A percentile compares a stretch with the other conserved stretches of the same genome.
Evolutionary conservation across 2,329 filamentous ascomycete species (phyloP).

Genomic region (Triangularia verruculosa): DNA sequence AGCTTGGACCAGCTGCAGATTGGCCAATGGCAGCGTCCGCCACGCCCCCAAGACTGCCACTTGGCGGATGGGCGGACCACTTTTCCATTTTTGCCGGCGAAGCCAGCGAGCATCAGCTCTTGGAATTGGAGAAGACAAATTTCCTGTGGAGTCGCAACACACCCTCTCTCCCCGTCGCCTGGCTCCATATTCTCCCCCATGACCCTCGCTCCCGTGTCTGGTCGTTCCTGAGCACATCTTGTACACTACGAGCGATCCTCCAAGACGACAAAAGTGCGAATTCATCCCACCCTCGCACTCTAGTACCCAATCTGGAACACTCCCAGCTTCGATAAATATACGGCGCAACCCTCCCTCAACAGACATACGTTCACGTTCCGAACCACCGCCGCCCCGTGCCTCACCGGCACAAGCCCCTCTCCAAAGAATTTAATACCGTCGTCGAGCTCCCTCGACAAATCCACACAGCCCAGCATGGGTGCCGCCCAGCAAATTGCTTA

Average conservation of each 20-base stretch:
- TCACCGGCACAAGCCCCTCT: constrained; percentile 11
- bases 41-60: background rate
- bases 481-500: constrained; percentile 57
- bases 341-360: background rate
- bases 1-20: constrained; percentile 2
- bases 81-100: constrained; percentile 5
- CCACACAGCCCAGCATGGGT: constrained; percentile 45
- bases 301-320: background rate
- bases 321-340: background rate
- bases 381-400: constrained; percentile 7
- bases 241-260: background rate
- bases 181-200: constrained; percentile 5
- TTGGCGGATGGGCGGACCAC: constrained; percentile 6
- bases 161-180: constrained; percentile 10
- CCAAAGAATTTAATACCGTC: background rate
- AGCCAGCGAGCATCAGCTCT: background rate
- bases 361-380: background rate
- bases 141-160: constrained; percentile 20
- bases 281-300: background rate
- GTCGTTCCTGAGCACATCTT: constrained; percentile 1
- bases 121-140: constrained; percentile 20
- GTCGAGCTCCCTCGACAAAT: constrained; percentile 17
- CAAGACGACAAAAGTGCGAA: background rate
- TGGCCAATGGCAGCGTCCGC: background rate
- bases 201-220: background rate